These are phyloP conservation scores for Vitis amurensis DNA, from an alignment of 164 flowering plant species.

Conservation along the genomic window DNA sequence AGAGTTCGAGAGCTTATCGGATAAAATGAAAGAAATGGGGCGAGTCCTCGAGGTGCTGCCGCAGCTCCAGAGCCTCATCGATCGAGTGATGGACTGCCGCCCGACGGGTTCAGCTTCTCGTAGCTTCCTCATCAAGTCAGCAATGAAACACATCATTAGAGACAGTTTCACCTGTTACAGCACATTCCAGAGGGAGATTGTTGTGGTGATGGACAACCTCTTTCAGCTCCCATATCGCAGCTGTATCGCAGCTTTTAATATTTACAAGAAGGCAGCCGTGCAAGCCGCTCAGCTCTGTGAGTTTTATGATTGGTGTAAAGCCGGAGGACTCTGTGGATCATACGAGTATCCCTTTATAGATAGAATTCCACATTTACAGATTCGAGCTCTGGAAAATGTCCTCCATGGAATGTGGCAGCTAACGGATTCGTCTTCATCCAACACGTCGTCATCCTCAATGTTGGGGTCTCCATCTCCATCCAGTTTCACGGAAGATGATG, in stretches of 20 bases:
- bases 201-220: slow-evolving; percentile 42
- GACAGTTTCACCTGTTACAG: slow-evolving; percentile 60
- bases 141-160: slow-evolving; percentile 54
- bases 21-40: slow-evolving; percentile 32
- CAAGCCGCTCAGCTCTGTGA: slow-evolving; percentile 44
- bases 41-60: slow-evolving; percentile 36
- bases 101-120: slow-evolving; percentile 32
- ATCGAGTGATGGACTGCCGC: slow-evolving; percentile 51
- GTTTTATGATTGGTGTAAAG: slow-evolving; percentile 52
- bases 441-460: background rate
- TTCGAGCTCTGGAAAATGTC: slow-evolving; percentile 49
- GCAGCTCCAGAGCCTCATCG: slow-evolving; percentile 52
- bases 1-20: slow-evolving; percentile 3
- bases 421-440: slow-evolving; percentile 44
- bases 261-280: slow-evolving; percentile 57
- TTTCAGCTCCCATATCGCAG: slow-evolving; percentile 46
- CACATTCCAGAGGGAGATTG: slow-evolving; percentile 28
- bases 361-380: slow-evolving; percentile 46
- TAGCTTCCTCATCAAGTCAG: slow-evolving; percentile 38
- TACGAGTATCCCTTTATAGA: slow-evolving; percentile 64
- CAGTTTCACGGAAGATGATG: slow-evolving; percentile 26
- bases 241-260: slow-evolving; percentile 35
- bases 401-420: slow-evolving; percentile 62
- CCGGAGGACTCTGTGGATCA: slow-evolving; percentile 39
- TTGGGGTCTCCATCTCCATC: slow-evolving; percentile 15